These are phyloP conservation scores for Prunus yedoensis DNA, from an alignment of 331 rosid genomes.

Conservation along the genomic window DNA sequence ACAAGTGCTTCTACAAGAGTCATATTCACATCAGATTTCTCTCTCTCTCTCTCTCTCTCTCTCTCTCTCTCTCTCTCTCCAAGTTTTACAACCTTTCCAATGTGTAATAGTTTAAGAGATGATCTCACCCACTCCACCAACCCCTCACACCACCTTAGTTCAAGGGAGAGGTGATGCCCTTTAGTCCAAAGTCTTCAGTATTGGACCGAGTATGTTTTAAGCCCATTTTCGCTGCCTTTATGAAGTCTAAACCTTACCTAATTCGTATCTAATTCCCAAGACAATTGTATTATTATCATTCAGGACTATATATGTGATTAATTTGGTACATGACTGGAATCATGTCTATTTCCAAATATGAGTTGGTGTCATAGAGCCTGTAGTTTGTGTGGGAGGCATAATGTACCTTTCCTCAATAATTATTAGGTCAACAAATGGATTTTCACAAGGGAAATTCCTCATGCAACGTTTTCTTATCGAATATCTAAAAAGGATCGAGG, in stretches of 20 bases:
- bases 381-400: background rate
- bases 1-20: background rate
- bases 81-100: too few relatives aligned
- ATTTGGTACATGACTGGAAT: background rate
- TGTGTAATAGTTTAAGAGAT: too few relatives aligned
- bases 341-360: background rate
- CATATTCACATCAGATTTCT: too few relatives aligned
- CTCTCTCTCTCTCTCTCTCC: too few relatives aligned
- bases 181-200: too few relatives aligned
- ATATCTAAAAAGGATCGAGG: background rate
- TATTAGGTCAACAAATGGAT: background rate
- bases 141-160: too few relatives aligned
- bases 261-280: background rate
- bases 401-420: background rate
- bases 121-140: too few relatives aligned
- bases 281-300: background rate
- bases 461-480: background rate
- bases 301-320: background rate
- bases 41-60: too few relatives aligned
- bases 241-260: background rate
- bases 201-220: too few relatives aligned
- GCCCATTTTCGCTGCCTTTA: too few relatives aligned
- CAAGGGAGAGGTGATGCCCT: too few relatives aligned
- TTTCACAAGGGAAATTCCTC: background rate
- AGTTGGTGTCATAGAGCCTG: background rate